Evolutionary conservation across 345 rosid species (phyloP), one percentile per base, ranked within the genome.

Genomic region (Noccaea caerulescens): DNA sequence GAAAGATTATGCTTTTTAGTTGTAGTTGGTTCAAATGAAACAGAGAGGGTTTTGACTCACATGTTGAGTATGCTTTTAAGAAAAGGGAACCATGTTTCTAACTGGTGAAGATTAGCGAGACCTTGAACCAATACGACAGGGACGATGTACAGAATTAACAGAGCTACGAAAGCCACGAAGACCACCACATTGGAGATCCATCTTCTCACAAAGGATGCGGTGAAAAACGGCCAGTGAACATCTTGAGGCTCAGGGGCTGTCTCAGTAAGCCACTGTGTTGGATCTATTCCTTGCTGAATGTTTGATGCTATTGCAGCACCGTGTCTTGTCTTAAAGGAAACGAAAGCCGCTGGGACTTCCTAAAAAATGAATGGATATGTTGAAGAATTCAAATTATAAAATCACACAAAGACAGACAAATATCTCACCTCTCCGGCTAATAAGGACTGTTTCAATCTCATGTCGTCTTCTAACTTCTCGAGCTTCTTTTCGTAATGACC

Each of bases 301-400:
- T 85, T 84, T 51, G 81, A 73, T 72, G 90, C 88, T 74, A 84
- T 76, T 58, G 97, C 97, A 73, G 93, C 90, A 73, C 92, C 93
- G 34, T 82, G 78, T 51, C 88, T 87, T 20, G 97, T 82, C 73
- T 77, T 93, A 77, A 93, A 93, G 44, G 98, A 88, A 36, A 93
- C 98, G 44, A 93, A 90, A 71, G 98, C 97, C 9, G 92, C 92
- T 54, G 92, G 92, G 54, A 88, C 85, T 82, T 87, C 92, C 98
- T 93, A 83, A 61, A 27, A 1, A 42, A 53, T 4, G 7, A 66
- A 74, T 50, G 30, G 66, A 66, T 44, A 53, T 51, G 36, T 5
- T 14, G 51, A 67, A 33, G 45, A 67, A 74, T 51, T 47, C 23
- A 4, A 27, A 27, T 27, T 27, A 23, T 4, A 1, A 27, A 14